Evolutionary conservation across 2,329 filamentous ascomycete genomes (phyloP), one percentile per base, ranked within the genome.

Genomic region (Trichoderma hamatum): DNA sequence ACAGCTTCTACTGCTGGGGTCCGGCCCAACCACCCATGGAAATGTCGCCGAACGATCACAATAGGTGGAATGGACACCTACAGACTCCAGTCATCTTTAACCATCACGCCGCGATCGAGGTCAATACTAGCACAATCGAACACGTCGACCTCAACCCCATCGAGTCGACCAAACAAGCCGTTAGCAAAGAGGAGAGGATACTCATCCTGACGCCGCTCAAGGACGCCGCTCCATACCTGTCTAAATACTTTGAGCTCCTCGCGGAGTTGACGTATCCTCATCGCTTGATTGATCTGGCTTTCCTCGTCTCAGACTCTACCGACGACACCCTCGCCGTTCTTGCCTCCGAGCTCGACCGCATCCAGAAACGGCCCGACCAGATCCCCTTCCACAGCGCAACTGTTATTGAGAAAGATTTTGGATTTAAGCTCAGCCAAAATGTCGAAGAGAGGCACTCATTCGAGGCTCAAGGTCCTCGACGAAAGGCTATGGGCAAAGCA

Each of bases 31-130:
- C 96, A n/a, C 96, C 96, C 65, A 96, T 97, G 89, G 89, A 96
- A 72, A 97, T 99, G 93, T 89, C 92, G 52, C 84, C 91, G 68
- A 97, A 97, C 78, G 96, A 99, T 78, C 91, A 95, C 80, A 90
- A 90, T 71, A 87, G 93, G 72, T 99, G 96, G 96, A 91, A 92
- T 73, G 89, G 89, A 69, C 94, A 97, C 78, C 84, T 96, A 72
- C 90, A 94, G 75, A 98, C 96, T 3, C 96, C 96, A 61, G 94
- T 99, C 74, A 88, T 97, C 73, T 97, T 97, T 85, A 99, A 99
- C 83, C 92, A 95, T 81, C 96, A 98, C 81, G 90, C 91, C 72
- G 91, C 96, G 43, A 85, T 97, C 76, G 89, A 92, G 78, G 85
- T 98, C 82, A 96, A 97, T 80, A 89, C 90, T 70, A 88, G 87